Base-by-base conservation (phyloP, 768 basidiomycete species). In the Solioccasus polychromus region DNA sequence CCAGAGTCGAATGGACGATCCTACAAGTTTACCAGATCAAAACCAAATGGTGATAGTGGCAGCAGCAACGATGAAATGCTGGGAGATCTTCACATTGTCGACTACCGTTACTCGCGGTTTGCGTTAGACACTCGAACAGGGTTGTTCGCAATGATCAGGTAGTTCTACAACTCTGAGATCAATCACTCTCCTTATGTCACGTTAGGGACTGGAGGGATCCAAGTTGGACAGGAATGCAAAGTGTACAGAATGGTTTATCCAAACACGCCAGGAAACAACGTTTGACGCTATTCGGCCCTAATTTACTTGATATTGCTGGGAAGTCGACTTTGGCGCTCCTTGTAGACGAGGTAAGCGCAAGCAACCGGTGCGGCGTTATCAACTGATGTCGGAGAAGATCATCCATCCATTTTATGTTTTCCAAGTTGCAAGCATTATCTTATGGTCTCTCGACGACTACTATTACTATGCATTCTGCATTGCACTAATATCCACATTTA, bases 371-470 rank as follows among this genome's bases (percentile, higher is more conserved):
- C 14, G 18, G 24, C 23, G 36, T 30, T 8, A 28, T 36, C 15
- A 45, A 9, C 42, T 54, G 40, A 52, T 32, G 12, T 46, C 6
- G 20, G 32, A 24, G 26, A 51, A 85, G 92, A 81, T 96, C 35
- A 85, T 98, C 30, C 95, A 98, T 61, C 96, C 96, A 1, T 98
- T 98, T 68, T 98, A 97, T 62, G 86, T 99, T 44, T 99, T 99
- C 61, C 96, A 99, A 75, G 84, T 97, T 53, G 92, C 92, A 39
- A 96, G 92, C 53, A 88, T 98, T 54, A 71, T 89, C 30, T 70
- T 99, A 6, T 99, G 96, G 96, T 87, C 88, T 2, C 58, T 98
- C 42, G 96, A 99, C 53, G 79, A 97, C 62, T 99, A 98, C 60
- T 92, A 86, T 55, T 97, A 97, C 59, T 98, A 98, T 64, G 95